These are phyloP conservation scores for Trichoderma asperelloides DNA, from an alignment of 495 filamentous ascomycete species.

Conservation along the genomic window DNA sequence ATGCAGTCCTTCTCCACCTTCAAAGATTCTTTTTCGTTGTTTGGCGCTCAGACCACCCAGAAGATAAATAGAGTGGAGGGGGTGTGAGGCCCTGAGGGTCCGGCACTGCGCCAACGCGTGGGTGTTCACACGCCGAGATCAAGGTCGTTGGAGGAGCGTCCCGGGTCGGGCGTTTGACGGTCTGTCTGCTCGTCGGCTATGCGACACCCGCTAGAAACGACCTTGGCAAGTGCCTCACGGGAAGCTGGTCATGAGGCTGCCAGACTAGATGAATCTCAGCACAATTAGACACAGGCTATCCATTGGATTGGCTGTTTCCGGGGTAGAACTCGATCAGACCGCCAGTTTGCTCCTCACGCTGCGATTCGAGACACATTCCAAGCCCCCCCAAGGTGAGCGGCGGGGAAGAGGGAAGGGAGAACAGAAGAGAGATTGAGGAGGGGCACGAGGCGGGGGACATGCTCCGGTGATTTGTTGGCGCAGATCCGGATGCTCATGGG, in stretches of 20 bases:
- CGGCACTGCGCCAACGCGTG: neutral
- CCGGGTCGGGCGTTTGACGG: neutral
- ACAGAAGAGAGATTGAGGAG: neutral
- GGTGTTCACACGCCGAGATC: neutral
- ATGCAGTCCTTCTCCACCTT: neutral
- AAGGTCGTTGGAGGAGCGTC: neutral
- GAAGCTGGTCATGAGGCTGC: conserved; percentile 2
- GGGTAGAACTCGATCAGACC: neutral
- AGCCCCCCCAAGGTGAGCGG: neutral
- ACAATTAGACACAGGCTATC: neutral
- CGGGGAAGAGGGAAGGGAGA: neutral
- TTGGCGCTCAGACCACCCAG: neutral
- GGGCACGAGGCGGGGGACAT: neutral
- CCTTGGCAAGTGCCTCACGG: neutral
- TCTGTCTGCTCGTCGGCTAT: neutral
- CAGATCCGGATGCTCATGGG: neutral
- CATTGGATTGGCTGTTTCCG: neutral
- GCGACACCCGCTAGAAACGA: neutral
- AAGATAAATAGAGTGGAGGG: neutral
- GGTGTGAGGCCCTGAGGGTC: neutral
- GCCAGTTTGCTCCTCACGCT: neutral
- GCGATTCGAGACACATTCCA: conserved; percentile 5
- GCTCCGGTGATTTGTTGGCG: neutral
- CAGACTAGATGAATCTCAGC: neutral
- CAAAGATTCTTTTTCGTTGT: neutral